phyloP scores from a whole-genome alignment of 768 basidiomycete genomes.

The Candolleomyces eurysporus region DNA sequence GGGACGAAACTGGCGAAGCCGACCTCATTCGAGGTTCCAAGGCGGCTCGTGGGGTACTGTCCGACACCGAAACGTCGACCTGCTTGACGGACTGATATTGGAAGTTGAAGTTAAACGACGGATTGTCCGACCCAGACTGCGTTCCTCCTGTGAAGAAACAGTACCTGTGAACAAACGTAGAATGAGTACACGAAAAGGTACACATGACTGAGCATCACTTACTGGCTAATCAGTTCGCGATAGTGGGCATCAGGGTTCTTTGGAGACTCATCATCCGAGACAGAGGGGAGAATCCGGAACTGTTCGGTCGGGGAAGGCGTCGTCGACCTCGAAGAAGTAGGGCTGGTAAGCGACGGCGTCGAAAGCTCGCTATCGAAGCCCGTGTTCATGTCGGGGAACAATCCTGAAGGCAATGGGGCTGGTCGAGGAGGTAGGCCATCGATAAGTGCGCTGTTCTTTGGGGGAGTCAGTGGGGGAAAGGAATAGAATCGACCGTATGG shows the following conservation, averaged over 20 bases:
- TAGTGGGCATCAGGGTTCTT: slow-evolving; percentile 45
- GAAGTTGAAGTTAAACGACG: slow-evolving; percentile 1
- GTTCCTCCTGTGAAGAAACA: slow-evolving; percentile 77
- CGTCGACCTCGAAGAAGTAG: slow-evolving; percentile 40
- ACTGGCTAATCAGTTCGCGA: slow-evolving; percentile 65
- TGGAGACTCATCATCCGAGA: slow-evolving; percentile 15
- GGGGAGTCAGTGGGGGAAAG: slow-evolving; percentile 27
- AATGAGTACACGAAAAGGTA: neutral
- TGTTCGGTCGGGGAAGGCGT: slow-evolving; percentile 40
- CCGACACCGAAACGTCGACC: slow-evolving; percentile 17
- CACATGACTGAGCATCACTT: slow-evolving; percentile 20
- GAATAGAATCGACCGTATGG: slow-evolving; percentile 35
- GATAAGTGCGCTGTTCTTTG: slow-evolving; percentile 8
- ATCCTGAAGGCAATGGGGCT: neutral
- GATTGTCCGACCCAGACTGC: slow-evolving; percentile 12
- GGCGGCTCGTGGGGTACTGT: neutral
- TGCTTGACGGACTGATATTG: slow-evolving; percentile 15
- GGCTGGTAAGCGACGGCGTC: slow-evolving; percentile 47
- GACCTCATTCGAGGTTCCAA: neutral
- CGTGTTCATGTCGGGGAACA: slow-evolving; percentile 8
- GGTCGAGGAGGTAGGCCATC: slow-evolving; percentile 6
- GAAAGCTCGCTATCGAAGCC: slow-evolving; percentile 35
- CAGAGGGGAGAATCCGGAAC: slow-evolving; percentile 17
- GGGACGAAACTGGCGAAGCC: neutral
- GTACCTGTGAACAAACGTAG: slow-evolving; percentile 43